phyloP scores from a whole-genome alignment of 768 basidiomycete genomes.

The Agaricus sinodeliciosus region DNA sequence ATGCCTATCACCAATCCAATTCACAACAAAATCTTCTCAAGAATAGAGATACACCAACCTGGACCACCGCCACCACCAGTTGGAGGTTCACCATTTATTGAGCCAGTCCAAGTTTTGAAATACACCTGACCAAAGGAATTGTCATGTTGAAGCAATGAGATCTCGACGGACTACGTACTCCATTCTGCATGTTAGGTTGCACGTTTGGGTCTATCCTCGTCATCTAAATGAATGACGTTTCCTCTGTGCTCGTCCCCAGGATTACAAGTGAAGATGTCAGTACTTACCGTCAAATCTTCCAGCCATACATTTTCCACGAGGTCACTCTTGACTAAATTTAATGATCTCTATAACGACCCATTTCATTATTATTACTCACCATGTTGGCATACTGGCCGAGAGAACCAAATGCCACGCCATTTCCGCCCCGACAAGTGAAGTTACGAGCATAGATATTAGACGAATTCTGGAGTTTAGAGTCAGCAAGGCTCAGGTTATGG shows the following conservation, averaged over 20 bases:
- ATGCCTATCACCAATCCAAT: slow-evolving; percentile 26
- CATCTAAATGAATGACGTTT: slow-evolving; percentile 23
- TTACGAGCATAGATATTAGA: slow-evolving; percentile 43
- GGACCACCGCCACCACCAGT: slow-evolving; percentile 52
- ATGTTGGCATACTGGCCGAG: slow-evolving; percentile 50
- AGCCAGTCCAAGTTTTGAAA: slow-evolving; percentile 51
- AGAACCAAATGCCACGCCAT: slow-evolving; percentile 56
- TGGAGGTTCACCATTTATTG: slow-evolving; percentile 45
- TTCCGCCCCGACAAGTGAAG: slow-evolving; percentile 51
- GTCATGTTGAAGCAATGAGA: neutral
- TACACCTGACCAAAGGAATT: slow-evolving; percentile 32
- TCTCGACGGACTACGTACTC: slow-evolving; percentile 24
- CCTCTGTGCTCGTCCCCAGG: neutral
- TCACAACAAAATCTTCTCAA: slow-evolving; percentile 6
- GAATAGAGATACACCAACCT: slow-evolving; percentile 22
- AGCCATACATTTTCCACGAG: slow-evolving; percentile 35
- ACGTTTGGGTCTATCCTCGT: slow-evolving; percentile 39
- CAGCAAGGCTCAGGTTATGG: no score
- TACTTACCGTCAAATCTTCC: slow-evolving; percentile 3
- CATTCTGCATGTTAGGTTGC: slow-evolving; percentile 53
- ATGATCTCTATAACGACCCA: neutral
- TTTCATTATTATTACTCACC: slow-evolving; percentile 21
- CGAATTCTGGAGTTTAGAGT: slow-evolving; percentile 36
- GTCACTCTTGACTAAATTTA: neutral
- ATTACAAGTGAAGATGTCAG: neutral